Evolutionary conservation across 441 rosid species (phyloP).

Genomic region (Populus trichocarpa): DNA sequence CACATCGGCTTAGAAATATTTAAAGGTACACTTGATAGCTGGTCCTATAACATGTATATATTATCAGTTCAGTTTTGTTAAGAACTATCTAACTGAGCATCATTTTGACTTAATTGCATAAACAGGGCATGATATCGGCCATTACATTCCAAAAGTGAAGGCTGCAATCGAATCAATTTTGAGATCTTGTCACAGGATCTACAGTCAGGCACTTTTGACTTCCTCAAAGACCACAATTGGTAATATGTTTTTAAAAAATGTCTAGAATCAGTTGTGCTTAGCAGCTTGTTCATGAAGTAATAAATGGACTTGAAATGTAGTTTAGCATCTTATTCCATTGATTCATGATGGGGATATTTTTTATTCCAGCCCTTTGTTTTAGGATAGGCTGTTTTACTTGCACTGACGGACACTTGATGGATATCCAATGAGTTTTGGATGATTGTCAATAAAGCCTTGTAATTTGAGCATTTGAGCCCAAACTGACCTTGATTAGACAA

Average conservation of each 20-base stretch:
- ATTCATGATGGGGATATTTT: neutral
- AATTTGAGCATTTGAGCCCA: constrained; percentile 6
- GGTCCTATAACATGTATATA: constrained; percentile 15
- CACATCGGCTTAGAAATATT: constrained; percentile 89
- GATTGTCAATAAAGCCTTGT: neutral
- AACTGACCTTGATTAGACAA: neutral
- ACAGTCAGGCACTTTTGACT: constrained; percentile 91
- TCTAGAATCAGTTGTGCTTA: neutral
- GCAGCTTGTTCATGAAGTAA: neutral
- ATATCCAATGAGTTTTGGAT: neutral
- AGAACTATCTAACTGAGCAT: neutral
- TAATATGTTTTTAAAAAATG: constrained; percentile 26
- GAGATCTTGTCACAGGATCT: constrained; percentile 85
- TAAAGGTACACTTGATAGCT: constrained; percentile 50
- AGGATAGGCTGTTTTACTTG: neutral
- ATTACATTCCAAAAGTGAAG: constrained; percentile 97
- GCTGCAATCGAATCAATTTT: constrained; percentile 95
- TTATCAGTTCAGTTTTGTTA: neutral
- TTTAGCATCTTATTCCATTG: neutral
- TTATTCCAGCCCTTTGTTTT: neutral
- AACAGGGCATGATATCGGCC: constrained; percentile 85
- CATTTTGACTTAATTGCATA: constrained; percentile 22
- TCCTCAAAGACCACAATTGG: constrained; percentile 88
- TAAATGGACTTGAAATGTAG: neutral
- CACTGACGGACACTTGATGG: neutral